These are phyloP conservation scores for Phyllosticta citrichinensis DNA, from an alignment of 2,329 filamentous ascomycete species.

Conservation along the genomic window DNA sequence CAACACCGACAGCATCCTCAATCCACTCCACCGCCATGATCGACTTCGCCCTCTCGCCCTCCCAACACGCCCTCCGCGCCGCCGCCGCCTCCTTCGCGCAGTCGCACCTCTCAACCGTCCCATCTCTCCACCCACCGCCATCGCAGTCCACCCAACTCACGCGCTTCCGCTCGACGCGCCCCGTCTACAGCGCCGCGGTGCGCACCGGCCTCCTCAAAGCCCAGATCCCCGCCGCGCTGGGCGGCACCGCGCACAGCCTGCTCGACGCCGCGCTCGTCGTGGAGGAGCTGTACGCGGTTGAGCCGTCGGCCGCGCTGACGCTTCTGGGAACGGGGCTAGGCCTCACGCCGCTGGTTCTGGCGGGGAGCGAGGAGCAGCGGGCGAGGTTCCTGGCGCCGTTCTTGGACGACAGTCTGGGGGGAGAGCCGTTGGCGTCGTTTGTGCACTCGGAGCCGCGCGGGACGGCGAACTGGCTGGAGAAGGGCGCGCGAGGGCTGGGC, in stretches of 20 bases:
- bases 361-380: constrained; percentile 30
- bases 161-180: constrained; percentile 39
- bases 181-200: constrained; percentile 38
- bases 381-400: constrained; percentile 41
- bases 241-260: constrained; percentile 36
- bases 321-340: constrained; percentile 45
- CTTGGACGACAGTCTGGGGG: constrained; percentile 27
- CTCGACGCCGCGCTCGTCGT: constrained; percentile 42
- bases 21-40: constrained; percentile 17
- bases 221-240: constrained; percentile 36
- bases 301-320: constrained; percentile 40
- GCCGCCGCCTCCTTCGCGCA: constrained; percentile 21
- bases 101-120: constrained; percentile 16
- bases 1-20: constrained; percentile 12
- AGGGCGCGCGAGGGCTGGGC: constrained; percentile 37
- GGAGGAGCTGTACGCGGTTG: constrained; percentile 44
- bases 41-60: constrained; percentile 15
- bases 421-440: constrained; percentile 40
- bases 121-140: constrained; percentile 16
- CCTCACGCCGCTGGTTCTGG: constrained; percentile 40
- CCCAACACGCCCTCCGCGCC: constrained; percentile 18
- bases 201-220: constrained; percentile 38
- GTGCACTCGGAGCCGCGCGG: constrained; percentile 44
- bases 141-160: constrained; percentile 17
- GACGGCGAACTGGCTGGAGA: constrained; percentile 43